Evolutionary conservation across 192 early-diverging fungal genomes (phyloP).

Genomic region (Backusella circina): DNA sequence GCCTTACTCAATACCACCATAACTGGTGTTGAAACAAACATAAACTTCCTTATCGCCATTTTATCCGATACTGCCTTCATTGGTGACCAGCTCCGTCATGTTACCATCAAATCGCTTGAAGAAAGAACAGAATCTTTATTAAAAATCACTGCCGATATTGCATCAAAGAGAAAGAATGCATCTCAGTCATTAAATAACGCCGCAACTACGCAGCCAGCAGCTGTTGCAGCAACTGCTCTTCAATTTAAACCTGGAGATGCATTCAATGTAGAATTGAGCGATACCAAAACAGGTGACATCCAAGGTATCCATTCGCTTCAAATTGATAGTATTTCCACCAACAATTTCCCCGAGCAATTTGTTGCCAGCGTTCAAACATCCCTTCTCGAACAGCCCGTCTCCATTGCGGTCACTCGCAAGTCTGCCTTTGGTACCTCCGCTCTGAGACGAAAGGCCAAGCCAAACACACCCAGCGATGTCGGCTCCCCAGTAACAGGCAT

Average conservation of each 20-base stretch:
- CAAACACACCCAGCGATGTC: conserved; percentile 4
- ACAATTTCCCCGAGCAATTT: conserved; percentile 29
- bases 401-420: conserved; percentile 17
- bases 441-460: conserved; percentile 21
- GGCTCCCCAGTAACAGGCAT: conserved; percentile 29
- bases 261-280: conserved; percentile 18
- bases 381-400: background rate
- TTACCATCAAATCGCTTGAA: conserved; percentile 85
- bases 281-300: background rate
- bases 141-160: background rate
- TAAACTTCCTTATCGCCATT: conserved; percentile 81
- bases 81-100: conserved; percentile 48
- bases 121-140: conserved; percentile 10
- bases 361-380: conserved; percentile 1
- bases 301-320: conserved; percentile 9
- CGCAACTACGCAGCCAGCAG: background rate
- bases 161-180: background rate
- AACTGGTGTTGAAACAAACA: conserved; percentile 87
- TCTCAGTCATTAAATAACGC: background rate
- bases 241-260: conserved; percentile 34
- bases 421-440: conserved; percentile 6
- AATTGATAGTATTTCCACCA: conserved; percentile 18
- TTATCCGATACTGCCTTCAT: conserved; percentile 72
- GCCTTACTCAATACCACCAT: conserved; percentile 35
- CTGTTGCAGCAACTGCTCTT: background rate